These are phyloP conservation scores for Boletus barrowsii DNA, from an alignment of 768 basidiomycete genomes.

Conservation along the genomic window DNA sequence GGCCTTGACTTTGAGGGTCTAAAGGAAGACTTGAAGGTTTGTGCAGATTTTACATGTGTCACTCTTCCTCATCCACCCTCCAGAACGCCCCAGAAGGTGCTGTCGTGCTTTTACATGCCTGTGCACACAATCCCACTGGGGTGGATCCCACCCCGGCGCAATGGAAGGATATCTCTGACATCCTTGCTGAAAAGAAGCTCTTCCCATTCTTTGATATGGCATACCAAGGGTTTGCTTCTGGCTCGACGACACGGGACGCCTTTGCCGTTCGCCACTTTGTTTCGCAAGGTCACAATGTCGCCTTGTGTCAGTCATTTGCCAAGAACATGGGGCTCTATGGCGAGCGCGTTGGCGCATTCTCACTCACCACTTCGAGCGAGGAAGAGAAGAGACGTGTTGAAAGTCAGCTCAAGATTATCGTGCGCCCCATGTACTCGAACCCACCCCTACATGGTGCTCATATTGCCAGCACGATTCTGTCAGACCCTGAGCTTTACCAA, in stretches of 20 bases:
- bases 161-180: constrained; percentile 87
- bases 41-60: constrained; percentile 19
- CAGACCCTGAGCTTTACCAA: constrained; percentile 65
- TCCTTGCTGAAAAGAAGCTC: constrained; percentile 83
- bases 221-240: constrained; percentile 98
- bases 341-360: constrained; percentile 97
- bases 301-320: constrained; percentile 93
- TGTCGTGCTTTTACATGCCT: constrained; percentile 90
- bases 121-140: constrained; percentile 99
- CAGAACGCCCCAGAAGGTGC: constrained; percentile 72
- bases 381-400: constrained; percentile 85
- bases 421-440: constrained; percentile 98
- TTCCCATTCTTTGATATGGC: constrained; percentile 99
- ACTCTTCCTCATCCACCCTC: constrained; percentile 9
- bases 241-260: constrained; percentile 85
- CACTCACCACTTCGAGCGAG: constrained; percentile 63
- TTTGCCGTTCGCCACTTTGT: constrained; percentile 96
- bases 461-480: constrained; percentile 82
- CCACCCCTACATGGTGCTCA: constrained; percentile 89
- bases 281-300: constrained; percentile 82
- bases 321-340: constrained; percentile 99
- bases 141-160: constrained; percentile 92
- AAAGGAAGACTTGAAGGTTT: constrained; percentile 79
- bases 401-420: constrained; percentile 92
- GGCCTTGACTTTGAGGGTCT: constrained; percentile 91